Evolutionary conservation across 1,139 yeast species (phyloP).

Genomic region (Saccharomycopsis hybrid): DNA sequence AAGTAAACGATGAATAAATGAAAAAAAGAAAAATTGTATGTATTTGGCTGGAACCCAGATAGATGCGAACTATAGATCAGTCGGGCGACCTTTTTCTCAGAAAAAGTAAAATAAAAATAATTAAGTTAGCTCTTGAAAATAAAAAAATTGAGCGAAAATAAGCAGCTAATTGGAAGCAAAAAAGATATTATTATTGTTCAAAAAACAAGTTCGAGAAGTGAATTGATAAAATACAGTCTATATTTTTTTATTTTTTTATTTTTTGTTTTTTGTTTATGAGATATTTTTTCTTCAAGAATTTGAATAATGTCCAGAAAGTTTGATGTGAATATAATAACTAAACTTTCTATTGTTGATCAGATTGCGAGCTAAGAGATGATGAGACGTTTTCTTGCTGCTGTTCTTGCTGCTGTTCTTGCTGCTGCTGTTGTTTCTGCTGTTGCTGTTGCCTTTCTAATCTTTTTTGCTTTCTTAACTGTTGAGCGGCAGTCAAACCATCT

Average conservation of each 20-base stretch:
- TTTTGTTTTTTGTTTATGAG: slow-evolving; percentile 3
- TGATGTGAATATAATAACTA: background rate
- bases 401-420: background rate
- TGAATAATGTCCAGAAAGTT: no score
- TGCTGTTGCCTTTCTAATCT: slow-evolving; percentile 23
- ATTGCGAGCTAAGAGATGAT: background rate
- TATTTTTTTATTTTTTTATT: background rate
- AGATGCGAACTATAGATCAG: no score
- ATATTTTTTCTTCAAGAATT: no score
- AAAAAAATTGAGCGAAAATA: background rate
- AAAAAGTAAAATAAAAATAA: no score
- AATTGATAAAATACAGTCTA: background rate
- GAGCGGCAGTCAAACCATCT: slow-evolving; percentile 26
- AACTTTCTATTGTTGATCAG: background rate
- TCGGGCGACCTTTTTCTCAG: no score
- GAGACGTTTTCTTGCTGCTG: background rate
- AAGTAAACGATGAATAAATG: no score
- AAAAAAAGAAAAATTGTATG: no score
- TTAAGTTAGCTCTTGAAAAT: background rate
- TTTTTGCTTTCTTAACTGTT: slow-evolving; percentile 27
- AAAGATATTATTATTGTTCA: background rate
- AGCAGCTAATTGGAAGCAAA: background rate
- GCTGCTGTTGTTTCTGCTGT: slow-evolving; percentile 1
- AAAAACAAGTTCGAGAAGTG: no score
- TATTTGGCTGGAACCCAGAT: no score